phyloP scores from a whole-genome alignment of 2,329 filamentous ascomycete genomes.

The Fusarium proliferatum region DNA sequence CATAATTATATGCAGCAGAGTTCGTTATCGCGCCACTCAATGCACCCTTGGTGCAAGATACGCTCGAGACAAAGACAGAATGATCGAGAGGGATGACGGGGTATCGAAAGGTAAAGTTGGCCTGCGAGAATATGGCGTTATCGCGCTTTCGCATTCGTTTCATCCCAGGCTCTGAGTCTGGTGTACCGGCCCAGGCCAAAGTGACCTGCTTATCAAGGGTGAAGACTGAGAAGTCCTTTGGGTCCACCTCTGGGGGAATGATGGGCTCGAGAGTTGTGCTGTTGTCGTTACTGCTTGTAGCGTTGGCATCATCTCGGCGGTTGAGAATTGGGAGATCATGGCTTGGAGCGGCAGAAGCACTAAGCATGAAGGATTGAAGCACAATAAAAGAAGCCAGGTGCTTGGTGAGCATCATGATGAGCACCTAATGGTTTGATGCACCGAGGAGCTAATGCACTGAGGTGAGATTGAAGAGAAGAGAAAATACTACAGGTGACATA shows the following conservation, averaged over 20 bases:
- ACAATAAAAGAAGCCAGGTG: neutral
- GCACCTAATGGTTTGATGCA: too few relatives aligned
- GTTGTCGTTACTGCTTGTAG: neutral
- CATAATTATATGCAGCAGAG: conserved; percentile 5
- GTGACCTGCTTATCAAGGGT: neutral
- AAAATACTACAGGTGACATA: neutral
- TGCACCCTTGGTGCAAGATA: neutral
- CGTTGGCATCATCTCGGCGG: neutral
- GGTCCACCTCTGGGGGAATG: conserved; percentile 15
- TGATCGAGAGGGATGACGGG: conserved; percentile 25
- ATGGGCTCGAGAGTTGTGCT: conserved; percentile 17
- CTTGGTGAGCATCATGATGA: neutral
- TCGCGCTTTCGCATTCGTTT: conserved; percentile 18
- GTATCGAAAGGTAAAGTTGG: conserved; percentile 25
- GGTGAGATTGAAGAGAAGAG: neutral
- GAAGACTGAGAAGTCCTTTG: conserved; percentile 3
- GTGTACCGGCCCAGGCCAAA: conserved; percentile 24
- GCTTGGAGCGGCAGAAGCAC: neutral
- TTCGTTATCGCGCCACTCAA: conserved; percentile 6
- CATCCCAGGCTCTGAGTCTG: neutral
- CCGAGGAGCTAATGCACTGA: rapidly evolving
- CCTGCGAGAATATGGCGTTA: conserved; percentile 4
- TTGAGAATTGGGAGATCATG: neutral
- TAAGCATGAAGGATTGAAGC: neutral
- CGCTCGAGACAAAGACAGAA: neutral